phyloP scores from a whole-genome alignment of 495 filamentous ascomycete genomes.

The Cryomyces minteri region DNA sequence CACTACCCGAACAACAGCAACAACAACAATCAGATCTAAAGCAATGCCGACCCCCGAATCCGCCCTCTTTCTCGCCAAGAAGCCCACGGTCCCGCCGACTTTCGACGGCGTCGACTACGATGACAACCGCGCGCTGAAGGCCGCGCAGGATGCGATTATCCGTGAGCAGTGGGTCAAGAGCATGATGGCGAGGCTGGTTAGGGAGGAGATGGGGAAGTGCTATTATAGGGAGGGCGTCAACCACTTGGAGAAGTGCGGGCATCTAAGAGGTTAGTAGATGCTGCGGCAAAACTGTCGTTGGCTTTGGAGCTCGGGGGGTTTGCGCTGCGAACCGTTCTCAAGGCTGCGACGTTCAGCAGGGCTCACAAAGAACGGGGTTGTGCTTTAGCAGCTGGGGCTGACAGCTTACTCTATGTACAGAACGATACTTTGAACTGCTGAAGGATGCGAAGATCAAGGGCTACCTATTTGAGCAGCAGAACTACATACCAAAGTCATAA shows the following conservation, averaged over 20 bases:
- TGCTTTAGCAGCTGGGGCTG: not conserved
- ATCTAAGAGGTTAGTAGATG: constrained; percentile 58
- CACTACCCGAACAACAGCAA: not conserved
- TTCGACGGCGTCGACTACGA: constrained; percentile 97
- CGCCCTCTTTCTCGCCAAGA: constrained; percentile 79
- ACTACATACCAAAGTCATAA: constrained; percentile 41
- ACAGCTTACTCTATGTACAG: constrained; percentile 23
- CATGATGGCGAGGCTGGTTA: constrained; percentile 91
- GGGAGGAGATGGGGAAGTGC: constrained; percentile 91
- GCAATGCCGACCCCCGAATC: constrained; percentile 87
- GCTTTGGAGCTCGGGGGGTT: not conserved
- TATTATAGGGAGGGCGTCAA: constrained; percentile 90
- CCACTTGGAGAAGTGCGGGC: constrained; percentile 91
- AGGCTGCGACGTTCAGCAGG: no score
- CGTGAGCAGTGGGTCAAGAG: constrained; percentile 92
- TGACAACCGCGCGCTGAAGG: constrained; percentile 75
- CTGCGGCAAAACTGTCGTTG: not conserved
- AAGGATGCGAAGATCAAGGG: constrained; percentile 71
- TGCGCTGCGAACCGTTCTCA: no score
- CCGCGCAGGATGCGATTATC: constrained; percentile 84
- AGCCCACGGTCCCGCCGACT: constrained; percentile 81
- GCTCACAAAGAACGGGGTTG: not conserved
- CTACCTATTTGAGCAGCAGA: constrained; percentile 84
- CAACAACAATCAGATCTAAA: not conserved
- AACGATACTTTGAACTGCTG: constrained; percentile 83